phyloP scores from a whole-genome alignment of 2,329 filamentous ascomycete genomes.

The Aureobasidium pullulans region DNA sequence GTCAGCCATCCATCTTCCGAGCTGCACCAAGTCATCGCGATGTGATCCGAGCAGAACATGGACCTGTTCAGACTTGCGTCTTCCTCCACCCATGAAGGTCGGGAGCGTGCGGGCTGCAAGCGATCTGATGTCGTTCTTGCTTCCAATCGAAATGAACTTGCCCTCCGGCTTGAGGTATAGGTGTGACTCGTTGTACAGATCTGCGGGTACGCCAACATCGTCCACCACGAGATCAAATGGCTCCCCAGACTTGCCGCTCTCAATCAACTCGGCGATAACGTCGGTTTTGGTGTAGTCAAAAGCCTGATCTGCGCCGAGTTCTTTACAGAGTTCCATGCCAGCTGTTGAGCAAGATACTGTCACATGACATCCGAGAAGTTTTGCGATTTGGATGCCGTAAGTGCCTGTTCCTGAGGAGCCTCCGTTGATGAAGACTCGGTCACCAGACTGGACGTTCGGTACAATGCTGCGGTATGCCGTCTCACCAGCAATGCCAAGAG shows the following conservation, averaged over 20 bases:
- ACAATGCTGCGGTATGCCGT: constrained; percentile 34
- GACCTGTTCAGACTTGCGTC: constrained; percentile 34
- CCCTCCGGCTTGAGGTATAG: constrained; percentile 44
- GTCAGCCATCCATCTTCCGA: constrained; percentile 51
- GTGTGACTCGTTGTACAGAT: constrained; percentile 48
- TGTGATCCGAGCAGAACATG: constrained; percentile 30
- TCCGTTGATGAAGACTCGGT: constrained; percentile 57
- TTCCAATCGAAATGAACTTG: constrained; percentile 48
- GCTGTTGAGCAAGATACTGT: constrained; percentile 50
- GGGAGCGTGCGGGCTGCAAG: constrained; percentile 32
- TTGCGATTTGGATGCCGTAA: constrained; percentile 57
- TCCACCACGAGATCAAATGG: constrained; percentile 51
- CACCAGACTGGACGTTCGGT: constrained; percentile 31
- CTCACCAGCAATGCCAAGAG: constrained; percentile 31
- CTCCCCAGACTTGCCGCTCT: constrained; percentile 29
- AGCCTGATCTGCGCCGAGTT: constrained; percentile 56
- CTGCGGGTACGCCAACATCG: constrained; percentile 44
- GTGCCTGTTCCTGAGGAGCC: constrained; percentile 56
- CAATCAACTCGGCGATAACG: constrained; percentile 40
- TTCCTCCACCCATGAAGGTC: constrained; percentile 44
- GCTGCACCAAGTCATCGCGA: constrained; percentile 38
- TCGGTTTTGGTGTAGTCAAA: constrained; percentile 52
- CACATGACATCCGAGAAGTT: constrained; percentile 52
- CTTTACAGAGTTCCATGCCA: constrained; percentile 51
- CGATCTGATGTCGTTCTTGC: constrained; percentile 26